Percentiles rank a stretch among this genome's conserved stretches.
Evolutionary conservation across 768 basidiomycete genomes (phyloP).

Genomic region (Arthromyces matolae): DNA sequence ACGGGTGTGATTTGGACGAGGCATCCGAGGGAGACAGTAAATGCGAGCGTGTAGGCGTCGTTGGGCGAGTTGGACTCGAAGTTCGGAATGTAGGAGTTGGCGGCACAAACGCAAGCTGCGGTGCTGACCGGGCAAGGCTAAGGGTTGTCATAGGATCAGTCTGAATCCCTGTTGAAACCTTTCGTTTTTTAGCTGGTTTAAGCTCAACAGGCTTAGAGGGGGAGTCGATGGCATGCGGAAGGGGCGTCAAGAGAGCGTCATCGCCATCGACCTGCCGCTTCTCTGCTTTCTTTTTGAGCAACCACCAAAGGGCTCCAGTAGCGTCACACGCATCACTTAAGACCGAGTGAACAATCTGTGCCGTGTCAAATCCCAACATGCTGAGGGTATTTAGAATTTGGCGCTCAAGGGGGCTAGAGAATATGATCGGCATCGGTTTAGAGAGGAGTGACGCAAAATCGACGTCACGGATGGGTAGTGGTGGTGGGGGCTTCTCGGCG

Average conservation of each 20-base stretch:
- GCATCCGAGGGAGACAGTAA: conserved; percentile 57
- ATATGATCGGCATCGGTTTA: conserved; percentile 74
- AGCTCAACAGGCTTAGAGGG: conserved; percentile 14
- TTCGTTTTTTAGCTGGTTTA: conserved; percentile 28
- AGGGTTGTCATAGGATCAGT: conserved; percentile 34
- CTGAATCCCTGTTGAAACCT: conserved; percentile 40
- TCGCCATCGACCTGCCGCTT: conserved; percentile 40
- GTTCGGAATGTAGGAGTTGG: conserved; percentile 67
- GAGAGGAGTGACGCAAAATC: conserved; percentile 64
- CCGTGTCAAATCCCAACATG: conserved; percentile 83
- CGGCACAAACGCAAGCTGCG: conserved; percentile 71
- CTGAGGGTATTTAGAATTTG: conserved; percentile 74
- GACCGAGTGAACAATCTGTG: conserved; percentile 94
- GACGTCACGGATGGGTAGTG: conserved; percentile 37
- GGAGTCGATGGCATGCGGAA: conserved; percentile 4
- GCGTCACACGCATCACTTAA: conserved; percentile 90
- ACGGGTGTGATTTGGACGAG: conserved; percentile 59
- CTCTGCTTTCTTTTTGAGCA: conserved; percentile 80
- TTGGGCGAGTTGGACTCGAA: conserved; percentile 51
- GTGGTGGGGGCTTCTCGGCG: conserved; percentile 40
- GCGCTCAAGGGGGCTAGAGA: conserved; percentile 80
- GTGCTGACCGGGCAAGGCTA: conserved; percentile 38
- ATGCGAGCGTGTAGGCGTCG: conserved; percentile 45
- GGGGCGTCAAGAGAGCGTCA: conserved; percentile 6
- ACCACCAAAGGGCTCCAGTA: conserved; percentile 94